Evolutionary conservation across 352 stramenopile genomes (phyloP).

Genomic region (Pythium aristosporum): DNA sequence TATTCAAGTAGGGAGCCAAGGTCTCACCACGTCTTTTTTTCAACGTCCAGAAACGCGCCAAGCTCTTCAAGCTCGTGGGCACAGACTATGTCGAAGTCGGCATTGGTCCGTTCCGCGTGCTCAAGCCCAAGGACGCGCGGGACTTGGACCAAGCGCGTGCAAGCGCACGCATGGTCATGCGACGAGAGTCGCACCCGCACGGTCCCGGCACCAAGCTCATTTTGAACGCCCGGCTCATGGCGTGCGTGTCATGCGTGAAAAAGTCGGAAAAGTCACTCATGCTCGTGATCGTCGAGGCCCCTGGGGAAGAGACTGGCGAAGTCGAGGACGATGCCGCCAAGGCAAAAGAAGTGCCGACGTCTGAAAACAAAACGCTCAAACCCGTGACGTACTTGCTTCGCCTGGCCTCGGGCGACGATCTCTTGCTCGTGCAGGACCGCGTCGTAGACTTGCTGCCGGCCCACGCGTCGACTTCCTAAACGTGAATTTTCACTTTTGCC

Average conservation of each 20-base stretch:
- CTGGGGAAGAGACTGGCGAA: conserved; percentile 3
- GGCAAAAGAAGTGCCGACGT: neutral
- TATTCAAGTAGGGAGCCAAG: neutral
- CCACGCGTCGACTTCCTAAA: conserved; percentile 26
- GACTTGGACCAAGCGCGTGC: conserved; percentile 38
- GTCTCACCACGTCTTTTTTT: conserved; percentile 8
- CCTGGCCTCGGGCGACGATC: conserved; percentile 57
- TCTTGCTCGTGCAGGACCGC: conserved; percentile 46
- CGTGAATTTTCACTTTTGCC: conserved; percentile 11
- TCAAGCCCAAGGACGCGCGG: conserved; percentile 46
- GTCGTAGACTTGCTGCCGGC: conserved; percentile 32
- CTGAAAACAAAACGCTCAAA: conserved; percentile 39
- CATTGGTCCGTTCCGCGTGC: conserved; percentile 65
- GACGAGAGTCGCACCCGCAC: conserved; percentile 68
- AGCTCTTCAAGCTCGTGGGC: conserved; percentile 78
- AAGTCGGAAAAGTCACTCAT: conserved; percentile 82
- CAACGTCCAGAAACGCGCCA: conserved; percentile 58
- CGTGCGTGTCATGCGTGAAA: conserved; percentile 60
- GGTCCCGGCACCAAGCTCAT: conserved; percentile 78
- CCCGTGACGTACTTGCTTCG: conserved; percentile 74
- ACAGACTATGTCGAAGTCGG: conserved; percentile 77
- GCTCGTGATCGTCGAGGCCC: conserved; percentile 55
- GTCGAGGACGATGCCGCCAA: conserved; percentile 26
- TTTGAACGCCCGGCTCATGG: conserved; percentile 63
- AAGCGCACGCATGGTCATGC: conserved; percentile 72